Evolutionary conservation across 768 basidiomycete genomes (phyloP), one percentile per base, ranked within the genome.

Genomic region (Amanita subjunquillea): DNA sequence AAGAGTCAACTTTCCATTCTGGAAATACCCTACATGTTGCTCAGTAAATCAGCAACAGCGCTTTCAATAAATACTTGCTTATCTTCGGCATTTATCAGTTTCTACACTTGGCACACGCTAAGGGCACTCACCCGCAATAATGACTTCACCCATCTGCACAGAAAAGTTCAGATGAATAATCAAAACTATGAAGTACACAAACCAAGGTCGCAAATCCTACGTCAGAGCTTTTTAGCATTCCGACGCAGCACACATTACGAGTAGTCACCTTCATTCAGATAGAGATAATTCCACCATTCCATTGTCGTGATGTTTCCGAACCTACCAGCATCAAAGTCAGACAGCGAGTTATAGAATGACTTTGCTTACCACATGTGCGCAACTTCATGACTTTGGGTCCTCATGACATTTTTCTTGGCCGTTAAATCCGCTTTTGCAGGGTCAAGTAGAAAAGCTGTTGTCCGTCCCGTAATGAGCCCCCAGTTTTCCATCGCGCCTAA

Each of bases 301-400:
- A 94, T 93, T 0, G 91, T 95, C 5, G 89, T 86, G 59, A 96
- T 87, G 63, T 95, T 85, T 23, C 92, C 93, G 59, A 94, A 95
- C 90, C 89, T 73, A 57, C 27, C 50, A 15, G 36, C 9, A 55
- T 41, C 7, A 30, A 30, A 20, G 13, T 25, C 34, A 17, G 12
- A 17, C 9, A 23, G 32, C 10, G n/a, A 45, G 32, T 9, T 8
- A 15, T 5, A 15, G 30, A 25, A 22, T 15, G 32, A 15, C 9
- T 6, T 22, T 32, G 66, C 71, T 56, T 56, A 82, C 83, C 86
- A 85, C 83, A 88, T 85, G 62, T 87, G 86, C 7, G 85, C 85
- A 43, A 91, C 81, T 69, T 94, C 94, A 61, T 97, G 95, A 59
- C 81, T 82, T 67, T 91, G 89, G 1, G 78, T 79, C 10, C 73